Evolutionary conservation across 306 rosid genomes (phyloP), one percentile per base, ranked within the genome.

Genomic region (Acmispon strigosus): DNA sequence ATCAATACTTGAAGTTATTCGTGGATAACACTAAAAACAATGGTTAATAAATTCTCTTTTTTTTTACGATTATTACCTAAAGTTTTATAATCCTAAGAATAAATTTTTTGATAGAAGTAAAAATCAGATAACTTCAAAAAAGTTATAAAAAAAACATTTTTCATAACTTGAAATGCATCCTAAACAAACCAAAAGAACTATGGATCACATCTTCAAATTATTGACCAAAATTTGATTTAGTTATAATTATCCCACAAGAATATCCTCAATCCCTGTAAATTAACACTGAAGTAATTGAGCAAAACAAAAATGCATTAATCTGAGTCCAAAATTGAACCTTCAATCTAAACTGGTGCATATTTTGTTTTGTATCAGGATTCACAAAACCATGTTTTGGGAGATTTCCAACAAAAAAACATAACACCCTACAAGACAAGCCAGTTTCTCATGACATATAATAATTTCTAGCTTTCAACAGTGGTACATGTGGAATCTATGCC

Each of bases 401-500:
- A 27, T 27, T 4, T 27, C 34, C 34, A 27, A 50, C 50, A 48
- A 47, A 59, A 11, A 3, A 11, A 3, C 39, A 12, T 17, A 32
- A 39, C 37, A 39, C 44, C 48, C 7, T 45, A 4, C 45, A 47
- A 45, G 43, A 24, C 12, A 56, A 57, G 64, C 3, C 10, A 13
- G 22, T 69, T 69, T 29, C 72, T 66, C 54, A 42, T 57, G 64
- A 57, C 60, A 64, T 17, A 32, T 32, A 6, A 32, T 55, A 47
- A 69, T 43, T 20, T 58, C 71, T 67, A 62, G 50, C 71, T 47
- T 75, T 66, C 36, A 70, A 16, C 29, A 32, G 19, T 76, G 55
- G 41, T 69, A 63, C 78, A 73, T 53, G 80, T 70, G 73, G 81
- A 65, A 65, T 34, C 42, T 43, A 57, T 41, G 52, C 36, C 70